These are phyloP conservation scores for Claviceps sp. DNA, from an alignment of 2,329 filamentous ascomycete genomes.

Conservation along the genomic window DNA sequence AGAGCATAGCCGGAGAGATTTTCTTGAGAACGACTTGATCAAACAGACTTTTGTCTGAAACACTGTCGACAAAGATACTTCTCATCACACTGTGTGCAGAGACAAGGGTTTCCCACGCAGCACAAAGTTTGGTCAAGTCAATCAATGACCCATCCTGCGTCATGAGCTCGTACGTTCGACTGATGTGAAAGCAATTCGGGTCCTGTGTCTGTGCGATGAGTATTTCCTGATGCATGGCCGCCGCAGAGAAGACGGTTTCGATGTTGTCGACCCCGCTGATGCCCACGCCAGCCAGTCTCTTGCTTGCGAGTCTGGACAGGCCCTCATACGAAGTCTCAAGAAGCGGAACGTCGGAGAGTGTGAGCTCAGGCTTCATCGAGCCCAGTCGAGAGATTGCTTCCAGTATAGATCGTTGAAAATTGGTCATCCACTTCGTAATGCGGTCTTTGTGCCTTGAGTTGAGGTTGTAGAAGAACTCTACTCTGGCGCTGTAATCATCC, in stretches of 20 bases:
- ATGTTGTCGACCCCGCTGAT: slow-evolving; percentile 30
- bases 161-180: slow-evolving; percentile 34
- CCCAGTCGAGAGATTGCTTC: slow-evolving; percentile 29
- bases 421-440: slow-evolving; percentile 32
- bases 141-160: slow-evolving; percentile 23
- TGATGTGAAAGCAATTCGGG: slow-evolving; percentile 28
- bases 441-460: slow-evolving; percentile 27
- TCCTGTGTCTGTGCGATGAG: slow-evolving; percentile 31
- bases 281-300: slow-evolving; percentile 26
- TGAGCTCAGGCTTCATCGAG: slow-evolving; percentile 31
- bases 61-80: slow-evolving; percentile 38
- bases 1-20: slow-evolving; percentile 37
- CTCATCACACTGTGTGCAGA: slow-evolving; percentile 31
- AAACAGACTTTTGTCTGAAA: slow-evolving; percentile 33
- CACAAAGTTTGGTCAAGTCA: slow-evolving; percentile 31
- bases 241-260: slow-evolving; percentile 35
- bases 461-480: slow-evolving; percentile 33
- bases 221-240: slow-evolving; percentile 34
- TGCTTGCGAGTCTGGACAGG: slow-evolving; percentile 28
- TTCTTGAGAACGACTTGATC: slow-evolving; percentile 35
- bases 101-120: slow-evolving; percentile 36
- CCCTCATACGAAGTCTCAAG: slow-evolving; percentile 33
- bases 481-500: slow-evolving; percentile 26
- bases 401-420: slow-evolving; percentile 31
- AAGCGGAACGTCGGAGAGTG: slow-evolving; percentile 34